Evolutionary conservation across 139 green algal genomes (phyloP), one percentile per base, ranked within the genome.

Genomic region (Pseudopediastrum boryanum): DNA sequence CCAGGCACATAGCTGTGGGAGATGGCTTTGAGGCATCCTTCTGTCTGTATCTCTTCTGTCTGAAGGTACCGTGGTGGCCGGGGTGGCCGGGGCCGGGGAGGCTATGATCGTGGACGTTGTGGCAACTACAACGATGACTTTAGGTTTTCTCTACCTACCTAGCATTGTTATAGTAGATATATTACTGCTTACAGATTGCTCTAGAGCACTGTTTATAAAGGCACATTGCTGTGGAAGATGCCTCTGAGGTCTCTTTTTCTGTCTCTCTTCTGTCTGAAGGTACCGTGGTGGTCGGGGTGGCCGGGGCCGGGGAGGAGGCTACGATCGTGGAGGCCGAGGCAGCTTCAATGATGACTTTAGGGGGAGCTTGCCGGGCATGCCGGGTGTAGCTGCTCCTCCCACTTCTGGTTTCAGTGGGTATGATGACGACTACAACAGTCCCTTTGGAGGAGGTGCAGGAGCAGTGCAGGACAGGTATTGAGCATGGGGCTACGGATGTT

Each of bases 401-500:
- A n/a, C n/a, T n/a, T 23, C 35, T 38, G 54, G 33, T 23, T 39
- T 33, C n/a, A 25, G 51, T 10, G 36, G 61, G 38, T 69, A 42
- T 71, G 79, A 74, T 10, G 19, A 56, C 52, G 27, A 75, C 21
- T 75, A 65, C 42, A 52, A 54, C 59, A 74, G 63, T 23, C 52
- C 56, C 4, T 71, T 71, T 12, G 48, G 33, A 19, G 38, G 33
- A 29, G 61, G 42, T 21, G 38, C 25, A 27, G 69, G 41, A 29
- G 50, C 35, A 23, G n/a, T 71, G 16, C 66, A 83, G 65, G 77
- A 83, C 35, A 66, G 77, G 31, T 78, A 63, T 46, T 69, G 54
- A 2, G 71, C 35, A 13, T 64, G 62, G 29, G 51, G 51, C 29
- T 36, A 25, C 69, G 6, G 50, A 9, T 52, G 31, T 13, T 27